Evolutionary conservation across 2,329 filamentous ascomycete genomes (phyloP), one percentile per base, ranked within the genome.

Genomic region (Claviceps lovelessii): DNA sequence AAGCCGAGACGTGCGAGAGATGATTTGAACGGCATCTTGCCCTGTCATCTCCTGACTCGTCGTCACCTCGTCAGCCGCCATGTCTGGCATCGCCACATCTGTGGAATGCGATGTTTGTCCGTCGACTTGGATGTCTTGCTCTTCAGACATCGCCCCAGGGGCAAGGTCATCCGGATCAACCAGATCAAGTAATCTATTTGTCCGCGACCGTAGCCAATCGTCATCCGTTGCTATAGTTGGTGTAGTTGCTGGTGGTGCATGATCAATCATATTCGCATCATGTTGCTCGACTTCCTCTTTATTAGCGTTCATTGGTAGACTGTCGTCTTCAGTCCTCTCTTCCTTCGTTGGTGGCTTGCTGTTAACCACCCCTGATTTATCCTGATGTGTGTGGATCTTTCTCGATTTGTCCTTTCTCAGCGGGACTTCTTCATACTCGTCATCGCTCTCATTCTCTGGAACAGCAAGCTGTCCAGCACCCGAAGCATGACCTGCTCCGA

Each of bases 151-250:
- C n/a, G 56, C 57, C 57, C 52, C 51, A 35, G 60, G 58, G 54
- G 64, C 60, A 56, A 71, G 61, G 56, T 86, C 80, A 57, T 84
- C 84, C 47, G 88, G 85, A 62, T 95, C 88, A 54, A 90, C 76
- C 33, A 97, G 74, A 67, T 91, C 93, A 52, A 96, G 76, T 51
- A 95, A 73, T 62, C 91, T 81, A 70, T 85, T 96, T 15, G 90
- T 97, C 61, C 87, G 83, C 58, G 87, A 91, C 56, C 91, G 83
- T 61, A 96, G 76, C 93, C 93, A 98, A 69, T 97, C 90, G 57
- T 85, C 83, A 70, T 96, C 90, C 28, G 85, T 84, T 3, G 83
- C 76, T 52, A 73, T 72, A 60, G 65, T 55, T 61, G 63, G 75
- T 52, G 73, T 72, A 61, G 65, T 55, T 61, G 63, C 56, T 57